Base-by-base conservation (phyloP, 2,329 filamentous ascomycete species). In the Coniella vitis region DNA sequence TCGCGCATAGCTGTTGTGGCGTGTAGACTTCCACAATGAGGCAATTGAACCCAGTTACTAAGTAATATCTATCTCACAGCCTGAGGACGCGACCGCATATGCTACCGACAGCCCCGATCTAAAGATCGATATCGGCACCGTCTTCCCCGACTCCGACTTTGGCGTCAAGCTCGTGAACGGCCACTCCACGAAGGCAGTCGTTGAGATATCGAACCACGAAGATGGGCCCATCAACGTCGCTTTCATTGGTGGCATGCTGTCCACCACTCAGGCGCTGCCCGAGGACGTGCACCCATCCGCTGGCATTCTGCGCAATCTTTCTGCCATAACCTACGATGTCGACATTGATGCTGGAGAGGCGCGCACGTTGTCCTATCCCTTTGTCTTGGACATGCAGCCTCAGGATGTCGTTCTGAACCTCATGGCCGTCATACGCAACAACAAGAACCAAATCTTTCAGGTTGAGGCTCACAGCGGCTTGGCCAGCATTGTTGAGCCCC, bases 81-180 rank as follows among this genome's bases (percentile, higher is more conserved):
- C 47, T 29, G 54, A 56, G 17, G 49, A 58, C 48, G 58, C 55
- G 44, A 47, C 54, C 20, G 49, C 54, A 32, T 49, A 54, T 34
- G 52, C 58, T 42, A 56, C 54, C 34, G 52, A 58, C 56, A 49
- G 56, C 49, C 51, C 73, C 60, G 70, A 78, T 57, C 66, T 86
- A 60, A 79, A 81, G 55, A 82, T 86, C 65, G 78, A 83, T 47
- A 69, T 84, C 59, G 75, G 76, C 57, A 77, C 84, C 52, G 74
- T 73, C 65, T 79, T 82, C 73, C 70, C 79, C 69, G 73, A 84
- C 63, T 66, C 83, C 72, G 88, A 94, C 73, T 84, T 95, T 69
- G 93, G 91, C 61, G 83, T 97, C 60, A 95, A 95, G 79, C 83
- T 97, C 58, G 80, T 97, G 74, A 98, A 98, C 66, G 89, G 90